These are phyloP conservation scores for Seiridium cupressi DNA, from an alignment of 2,329 filamentous ascomycete genomes.

Conservation along the genomic window DNA sequence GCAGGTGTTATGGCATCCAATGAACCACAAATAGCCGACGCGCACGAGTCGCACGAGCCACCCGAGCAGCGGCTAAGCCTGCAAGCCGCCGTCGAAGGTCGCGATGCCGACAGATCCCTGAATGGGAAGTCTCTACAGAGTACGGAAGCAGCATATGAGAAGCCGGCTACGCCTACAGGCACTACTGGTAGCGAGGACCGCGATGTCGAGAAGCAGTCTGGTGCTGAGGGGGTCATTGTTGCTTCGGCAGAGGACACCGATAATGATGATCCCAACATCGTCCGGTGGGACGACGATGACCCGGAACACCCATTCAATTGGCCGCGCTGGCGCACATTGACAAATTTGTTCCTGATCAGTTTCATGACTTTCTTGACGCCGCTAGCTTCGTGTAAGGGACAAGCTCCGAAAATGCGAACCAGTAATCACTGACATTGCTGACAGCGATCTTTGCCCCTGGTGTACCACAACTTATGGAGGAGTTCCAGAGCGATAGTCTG, in stretches of 20 bases:
- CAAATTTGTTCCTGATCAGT: constrained; percentile 7
- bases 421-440: neutral
- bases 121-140: constrained; percentile 39
- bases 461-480: constrained; percentile 10
- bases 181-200: constrained; percentile 4
- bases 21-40: neutral
- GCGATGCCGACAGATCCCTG: constrained; percentile 49
- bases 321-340: constrained; percentile 23
- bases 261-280: constrained; percentile 4
- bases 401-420: neutral
- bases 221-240: neutral
- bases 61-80: constrained; percentile 26
- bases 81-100: constrained; percentile 42
- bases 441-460: constrained; percentile 11
- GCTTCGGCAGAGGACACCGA: constrained; percentile 22
- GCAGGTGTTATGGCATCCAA: neutral
- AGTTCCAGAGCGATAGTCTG: constrained; percentile 7
- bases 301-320: constrained; percentile 55
- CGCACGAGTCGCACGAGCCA: neutral
- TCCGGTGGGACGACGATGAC: constrained; percentile 30
- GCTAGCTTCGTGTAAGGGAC: constrained; percentile 9
- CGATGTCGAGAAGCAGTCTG: constrained; percentile 21
- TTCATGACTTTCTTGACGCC: constrained; percentile 10
- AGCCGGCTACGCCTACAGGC: constrained; percentile 15
- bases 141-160: constrained; percentile 35